These are phyloP conservation scores for Neurospora sp. DNA, from an alignment of 495 filamentous ascomycete genomes.

Conservation along the genomic window DNA sequence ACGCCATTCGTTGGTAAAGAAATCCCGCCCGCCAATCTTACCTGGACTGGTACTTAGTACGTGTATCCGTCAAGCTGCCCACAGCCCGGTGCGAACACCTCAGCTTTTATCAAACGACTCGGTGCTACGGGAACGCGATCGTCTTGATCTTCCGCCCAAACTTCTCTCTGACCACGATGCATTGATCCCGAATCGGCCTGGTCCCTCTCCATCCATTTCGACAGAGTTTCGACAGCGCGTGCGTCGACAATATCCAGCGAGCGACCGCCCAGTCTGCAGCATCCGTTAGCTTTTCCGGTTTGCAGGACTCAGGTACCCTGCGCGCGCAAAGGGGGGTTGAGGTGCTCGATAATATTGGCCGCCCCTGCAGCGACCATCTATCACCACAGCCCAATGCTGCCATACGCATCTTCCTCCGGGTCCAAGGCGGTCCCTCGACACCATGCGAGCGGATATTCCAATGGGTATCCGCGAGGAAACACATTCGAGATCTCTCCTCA, in stretches of 20 bases:
- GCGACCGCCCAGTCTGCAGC: background rate
- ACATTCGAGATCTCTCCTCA: constrained; percentile 86
- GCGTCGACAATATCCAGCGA: background rate
- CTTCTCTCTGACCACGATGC: constrained; percentile 12
- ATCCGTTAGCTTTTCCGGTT: background rate
- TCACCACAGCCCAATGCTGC: constrained; percentile 27
- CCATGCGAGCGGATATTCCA: constrained; percentile 58
- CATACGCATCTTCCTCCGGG: constrained; percentile 30
- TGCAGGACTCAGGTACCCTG: background rate
- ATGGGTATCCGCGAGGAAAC: constrained; percentile 61
- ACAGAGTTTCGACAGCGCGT: background rate
- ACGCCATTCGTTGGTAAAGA: constrained; percentile 4
- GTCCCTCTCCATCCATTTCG: background rate
- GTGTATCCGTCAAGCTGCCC: constrained; percentile 4
- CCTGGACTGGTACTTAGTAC: background rate
- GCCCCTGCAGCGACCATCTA: constrained; percentile 4
- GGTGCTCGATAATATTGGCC: constrained; percentile 2
- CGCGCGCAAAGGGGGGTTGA: background rate
- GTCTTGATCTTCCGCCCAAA: constrained; percentile 2
- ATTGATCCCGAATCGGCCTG: constrained; percentile 13
- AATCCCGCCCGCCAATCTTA: constrained; percentile 17
- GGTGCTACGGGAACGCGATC: constrained; percentile 15
- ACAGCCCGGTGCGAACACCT: constrained; percentile 23
- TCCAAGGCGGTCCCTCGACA: constrained; percentile 50
- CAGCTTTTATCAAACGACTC: constrained; percentile 15